phyloP scores from a whole-genome alignment of 805 yeast species.

The Tetrapisispora taiwanensis region DNA sequence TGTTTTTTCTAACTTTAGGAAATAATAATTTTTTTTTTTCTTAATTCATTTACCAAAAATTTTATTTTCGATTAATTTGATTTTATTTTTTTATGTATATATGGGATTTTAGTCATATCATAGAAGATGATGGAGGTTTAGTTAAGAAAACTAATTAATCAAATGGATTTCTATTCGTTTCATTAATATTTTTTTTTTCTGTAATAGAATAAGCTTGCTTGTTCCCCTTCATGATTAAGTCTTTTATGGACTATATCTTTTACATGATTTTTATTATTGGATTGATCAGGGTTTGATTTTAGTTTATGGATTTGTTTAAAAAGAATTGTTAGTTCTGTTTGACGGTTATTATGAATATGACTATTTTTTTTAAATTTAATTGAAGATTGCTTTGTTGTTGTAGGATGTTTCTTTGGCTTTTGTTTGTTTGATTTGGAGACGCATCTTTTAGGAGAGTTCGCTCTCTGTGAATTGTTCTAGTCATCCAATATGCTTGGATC shows the following conservation, averaged over 20 bases:
- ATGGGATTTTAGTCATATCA: background rate
- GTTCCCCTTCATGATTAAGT: conserved; percentile 13
- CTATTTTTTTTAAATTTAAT: too few relatives aligned
- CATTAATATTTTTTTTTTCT: conserved; percentile 7
- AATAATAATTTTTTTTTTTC: background rate
- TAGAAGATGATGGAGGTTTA: conserved; percentile 1
- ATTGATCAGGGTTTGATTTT: background rate
- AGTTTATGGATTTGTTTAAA: background rate
- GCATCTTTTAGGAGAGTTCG: conserved; percentile 4
- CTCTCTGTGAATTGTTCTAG: conserved; percentile 6
- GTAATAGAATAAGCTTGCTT: conserved; percentile 29
- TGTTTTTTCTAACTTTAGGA: conserved; percentile 1
- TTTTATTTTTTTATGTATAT: background rate
- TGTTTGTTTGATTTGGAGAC: background rate
- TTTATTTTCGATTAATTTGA: background rate
- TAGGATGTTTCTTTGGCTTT: conserved; percentile 1
- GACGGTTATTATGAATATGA: background rate
- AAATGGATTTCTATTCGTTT: background rate
- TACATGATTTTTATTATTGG: background rate
- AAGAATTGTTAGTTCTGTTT: background rate
- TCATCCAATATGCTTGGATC: background rate
- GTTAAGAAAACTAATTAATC: background rate
- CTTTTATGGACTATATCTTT: background rate
- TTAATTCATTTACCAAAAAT: background rate
- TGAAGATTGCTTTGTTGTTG: conserved; percentile 1